Evolutionary conservation across 176 grass and related monocot genomes (phyloP), one percentile per base, ranked within the genome.

Genomic region (Avena eriantha): DNA sequence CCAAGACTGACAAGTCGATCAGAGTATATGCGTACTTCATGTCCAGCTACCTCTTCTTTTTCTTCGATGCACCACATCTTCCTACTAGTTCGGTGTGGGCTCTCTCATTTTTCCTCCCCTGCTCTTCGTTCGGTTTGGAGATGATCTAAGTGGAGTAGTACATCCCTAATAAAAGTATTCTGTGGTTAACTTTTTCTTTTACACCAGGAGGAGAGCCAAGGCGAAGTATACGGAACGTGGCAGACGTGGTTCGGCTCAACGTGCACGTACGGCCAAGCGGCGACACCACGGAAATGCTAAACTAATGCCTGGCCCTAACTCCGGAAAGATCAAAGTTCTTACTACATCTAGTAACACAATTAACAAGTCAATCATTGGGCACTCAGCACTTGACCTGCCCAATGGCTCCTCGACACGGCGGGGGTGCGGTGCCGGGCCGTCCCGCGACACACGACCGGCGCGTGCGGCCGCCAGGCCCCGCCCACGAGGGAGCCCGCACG

Each of bases 11-110:
- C 51, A 4, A 55, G 23, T 79, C 21, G 55, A 41, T 41, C 39
- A 41, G 87, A 89, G 79, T 84, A 63, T 69, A 54, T n/a, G 74
- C 16, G 55, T 88, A 73, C 87, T 80, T 84, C 55, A 68, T 54
- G 81, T 69, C 54, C 5, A 17, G 2, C 47, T 43, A 15, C 18
- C 19, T 19, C 22, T n/a, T 33, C 7, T 13, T 43, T 46, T 63
- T 63, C 41, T 14, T 68, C 34, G 26, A 33, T 9, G 64, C 1
- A 3, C 43, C 45, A 0, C 26, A 0, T 23, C 56, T 82, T 3
- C 23, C 8, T 4, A 5, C 6, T 41, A 5, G n/a, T 59, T 46
- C 19, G 22, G 36, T 8, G 69, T 33, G 36, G 15, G 11, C 24
- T 26, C 53, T 55, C 16, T 55, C 39, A 5, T 55, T 55, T 55